phyloP scores from a whole-genome alignment of 2,329 filamentous ascomycete genomes.

The Penicillium sp. region DNA sequence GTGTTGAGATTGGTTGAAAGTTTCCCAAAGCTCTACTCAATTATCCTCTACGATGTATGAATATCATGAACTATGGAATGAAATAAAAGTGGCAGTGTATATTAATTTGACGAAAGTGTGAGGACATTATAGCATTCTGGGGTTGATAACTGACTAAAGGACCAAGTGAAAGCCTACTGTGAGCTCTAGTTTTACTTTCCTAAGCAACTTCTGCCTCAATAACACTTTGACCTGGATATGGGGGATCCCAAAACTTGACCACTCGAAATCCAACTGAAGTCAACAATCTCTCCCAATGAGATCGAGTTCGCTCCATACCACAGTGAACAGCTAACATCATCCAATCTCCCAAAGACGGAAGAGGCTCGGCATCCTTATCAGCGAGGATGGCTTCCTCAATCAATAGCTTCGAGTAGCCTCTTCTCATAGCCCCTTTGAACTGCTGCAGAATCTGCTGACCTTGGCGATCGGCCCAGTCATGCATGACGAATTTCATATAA shows the following conservation, averaged over 20 bases:
- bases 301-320: slow-evolving; percentile 40
- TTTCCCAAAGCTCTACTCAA: not conserved
- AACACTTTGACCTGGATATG: slow-evolving; percentile 8
- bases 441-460: not conserved
- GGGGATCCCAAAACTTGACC: slow-evolving; percentile 20
- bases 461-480: not conserved
- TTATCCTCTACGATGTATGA: not conserved
- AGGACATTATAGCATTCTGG: too few relatives aligned
- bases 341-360: slow-evolving; percentile 36
- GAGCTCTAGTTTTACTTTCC: not conserved
- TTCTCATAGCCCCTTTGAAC: not conserved
- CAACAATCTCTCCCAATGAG: slow-evolving; percentile 43
- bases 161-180: not conserved
- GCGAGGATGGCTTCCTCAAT: not conserved
- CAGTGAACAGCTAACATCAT: slow-evolving; percentile 44
- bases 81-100: too few relatives aligned
- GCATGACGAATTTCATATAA: slow-evolving; percentile 1
- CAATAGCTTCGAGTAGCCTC: not conserved
- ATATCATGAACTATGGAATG: not conserved
- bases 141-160: too few relatives aligned
- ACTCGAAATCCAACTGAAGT: slow-evolving; percentile 42
- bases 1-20: slow-evolving; percentile 47
- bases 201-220: slow-evolving; percentile 18
- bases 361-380: not conserved
- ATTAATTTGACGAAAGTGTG: too few relatives aligned